Conservation (phyloP, 495 filamentous ascomycete species). For the Penicillium waksmanii region DNA sequence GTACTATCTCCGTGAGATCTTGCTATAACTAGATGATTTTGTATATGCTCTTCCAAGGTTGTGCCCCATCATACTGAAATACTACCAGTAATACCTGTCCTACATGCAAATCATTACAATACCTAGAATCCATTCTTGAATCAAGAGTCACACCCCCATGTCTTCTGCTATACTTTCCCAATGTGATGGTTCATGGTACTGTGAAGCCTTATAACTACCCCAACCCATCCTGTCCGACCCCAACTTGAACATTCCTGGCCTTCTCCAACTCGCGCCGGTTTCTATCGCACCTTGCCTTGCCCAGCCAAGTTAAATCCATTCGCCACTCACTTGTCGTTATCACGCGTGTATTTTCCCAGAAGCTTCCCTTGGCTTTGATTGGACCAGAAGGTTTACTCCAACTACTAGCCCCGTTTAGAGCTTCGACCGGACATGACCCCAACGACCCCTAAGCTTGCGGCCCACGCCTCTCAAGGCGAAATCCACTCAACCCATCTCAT, state of each 20-base stretch:
- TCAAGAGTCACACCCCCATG: too few species aligned
- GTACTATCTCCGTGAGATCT: too few species aligned
- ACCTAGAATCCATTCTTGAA: too few species aligned
- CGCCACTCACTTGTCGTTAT: not conserved
- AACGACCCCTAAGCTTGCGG: not conserved
- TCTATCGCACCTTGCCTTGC: not conserved
- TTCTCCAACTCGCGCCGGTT: not conserved
- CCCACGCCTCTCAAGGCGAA: not conserved
- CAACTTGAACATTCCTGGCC: not conserved
- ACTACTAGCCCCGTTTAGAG: not conserved
- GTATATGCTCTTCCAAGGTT: too few species aligned
- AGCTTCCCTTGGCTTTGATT: not conserved
- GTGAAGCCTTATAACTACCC: not conserved
- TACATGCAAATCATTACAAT: too few species aligned
- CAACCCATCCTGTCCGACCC: constrained; percentile 6
- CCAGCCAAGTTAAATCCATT: constrained; percentile 2
- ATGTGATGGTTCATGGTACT: too few species aligned
- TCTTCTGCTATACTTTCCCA: too few species aligned
- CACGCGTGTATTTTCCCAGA: not conserved
- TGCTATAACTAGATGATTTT: too few species aligned
- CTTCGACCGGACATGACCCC: not conserved
- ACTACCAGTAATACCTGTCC: too few species aligned
- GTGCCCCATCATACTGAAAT: too few species aligned
- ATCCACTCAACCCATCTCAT: not conserved
- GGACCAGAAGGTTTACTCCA: not conserved